Percentiles rank a stretch among this genome's conserved stretches.
Conservation (phyloP, 768 basidiomycete genomes). For the Mycena vulgaris region DNA sequence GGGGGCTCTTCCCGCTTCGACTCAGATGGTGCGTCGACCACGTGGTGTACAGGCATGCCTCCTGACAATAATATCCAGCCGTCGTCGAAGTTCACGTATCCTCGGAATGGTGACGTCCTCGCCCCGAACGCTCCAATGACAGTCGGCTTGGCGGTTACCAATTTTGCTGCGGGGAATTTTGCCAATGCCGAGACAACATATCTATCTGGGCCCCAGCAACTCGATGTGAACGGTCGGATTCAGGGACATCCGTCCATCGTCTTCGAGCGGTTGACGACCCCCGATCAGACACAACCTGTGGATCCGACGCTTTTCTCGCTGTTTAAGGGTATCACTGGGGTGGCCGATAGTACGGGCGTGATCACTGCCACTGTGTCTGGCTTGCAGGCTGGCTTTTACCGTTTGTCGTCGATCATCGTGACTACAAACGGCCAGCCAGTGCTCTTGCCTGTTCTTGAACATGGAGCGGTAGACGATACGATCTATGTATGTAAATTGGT, state of each 20-base stretch:
- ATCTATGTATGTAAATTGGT: slow-evolving; percentile 40
- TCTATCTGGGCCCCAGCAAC: slow-evolving; percentile 65
- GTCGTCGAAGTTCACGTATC: slow-evolving; percentile 50
- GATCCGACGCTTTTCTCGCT: slow-evolving; percentile 61
- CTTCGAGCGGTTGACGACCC: slow-evolving; percentile 60
- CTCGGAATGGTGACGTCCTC: slow-evolving; percentile 49
- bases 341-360: slow-evolving; percentile 47
- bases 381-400: slow-evolving; percentile 64
- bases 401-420: slow-evolving; percentile 55
- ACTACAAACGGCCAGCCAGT: slow-evolving; percentile 50
- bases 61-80: slow-evolving; percentile 41
- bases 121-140: slow-evolving; percentile 53
- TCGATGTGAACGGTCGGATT: slow-evolving; percentile 59
- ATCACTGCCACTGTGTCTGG: slow-evolving; percentile 62
- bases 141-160: slow-evolving; percentile 46
- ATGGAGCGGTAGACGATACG: slow-evolving; percentile 48
- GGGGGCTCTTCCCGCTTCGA: slow-evolving; percentile 39
- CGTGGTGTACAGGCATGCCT: background rate
- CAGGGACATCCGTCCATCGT: slow-evolving; percentile 71
- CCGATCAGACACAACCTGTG: slow-evolving; percentile 56
- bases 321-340: slow-evolving; percentile 60
- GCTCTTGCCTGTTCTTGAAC: slow-evolving; percentile 49
- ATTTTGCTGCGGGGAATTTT: slow-evolving; percentile 57
- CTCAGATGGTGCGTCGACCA: slow-evolving; percentile 19
- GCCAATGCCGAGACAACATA: slow-evolving; percentile 59